A percentile compares a stretch with the other conserved stretches of the same genome.
Conservation (phyloP, 192 early-diverging fungal species). For the Entomortierella parvispora region DNA sequence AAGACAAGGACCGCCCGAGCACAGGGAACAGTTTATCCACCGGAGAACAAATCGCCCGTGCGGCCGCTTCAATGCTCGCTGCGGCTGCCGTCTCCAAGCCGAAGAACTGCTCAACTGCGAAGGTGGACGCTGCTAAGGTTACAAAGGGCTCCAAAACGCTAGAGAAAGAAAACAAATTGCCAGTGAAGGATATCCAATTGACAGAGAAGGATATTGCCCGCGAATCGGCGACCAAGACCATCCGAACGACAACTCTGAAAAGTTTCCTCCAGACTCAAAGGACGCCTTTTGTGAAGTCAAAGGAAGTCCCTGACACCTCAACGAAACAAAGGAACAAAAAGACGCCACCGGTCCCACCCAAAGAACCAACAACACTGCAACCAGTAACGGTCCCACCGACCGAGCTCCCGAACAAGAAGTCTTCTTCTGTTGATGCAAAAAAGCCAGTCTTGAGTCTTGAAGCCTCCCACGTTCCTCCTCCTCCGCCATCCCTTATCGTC, state of each 20-base stretch:
- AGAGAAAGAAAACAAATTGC: no score
- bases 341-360: not conserved
- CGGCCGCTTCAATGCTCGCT: constrained; percentile 25
- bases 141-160: no score
- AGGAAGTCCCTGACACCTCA: not conserved
- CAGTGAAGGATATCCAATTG: no score
- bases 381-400: no score
- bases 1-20: not conserved
- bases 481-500: constrained; percentile 9
- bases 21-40: constrained; percentile 12
- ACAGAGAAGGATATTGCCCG: not conserved
- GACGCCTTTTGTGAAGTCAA: no score
- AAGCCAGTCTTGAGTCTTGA: not conserved
- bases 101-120: constrained; percentile 1
- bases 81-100: constrained; percentile 7
- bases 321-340: no score
- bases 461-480: not conserved
- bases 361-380: constrained; percentile 1
- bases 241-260: not conserved
- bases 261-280: not conserved
- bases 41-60: constrained; percentile 34
- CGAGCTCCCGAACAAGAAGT: not conserved
- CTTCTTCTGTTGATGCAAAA: not conserved
- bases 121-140: no score
- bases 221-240: not conserved